Evolutionary conservation across 352 stramenopile genomes (phyloP), one percentile per base, ranked within the genome.

Genomic region (Phytophthora cryptogea): DNA sequence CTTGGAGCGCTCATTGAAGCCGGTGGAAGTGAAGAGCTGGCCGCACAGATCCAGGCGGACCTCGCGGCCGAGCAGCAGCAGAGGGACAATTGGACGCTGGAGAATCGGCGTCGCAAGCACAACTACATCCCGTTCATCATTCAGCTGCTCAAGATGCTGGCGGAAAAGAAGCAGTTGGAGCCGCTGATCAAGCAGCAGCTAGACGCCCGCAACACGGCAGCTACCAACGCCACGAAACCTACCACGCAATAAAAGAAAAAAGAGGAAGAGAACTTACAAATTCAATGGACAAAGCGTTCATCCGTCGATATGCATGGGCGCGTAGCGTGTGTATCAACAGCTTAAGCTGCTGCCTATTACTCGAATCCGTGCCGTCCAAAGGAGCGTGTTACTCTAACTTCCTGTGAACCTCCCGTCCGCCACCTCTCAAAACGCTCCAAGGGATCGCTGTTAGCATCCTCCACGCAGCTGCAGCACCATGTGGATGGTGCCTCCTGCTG

Each of bases 401-500:
- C 51, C n/a, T 33, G 16, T 54, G 32, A 10, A 31, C 13, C 30
- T 53, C 44, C 39, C 14, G 9, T 23, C 20, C n/a, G 27, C 23
- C 23, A 39, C 13, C 26, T 10, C 49, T 55, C 37, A 54, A 65
- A 65, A 57, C 27, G 32, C 43, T 56, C 33, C n/a, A 30, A 36
- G 32, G 11, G 8, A 3, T 14, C 13, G 39, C 13, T 32, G 44
- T 14, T 87, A 90, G 68, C 66, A 83, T 16, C 96, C 96, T 37
- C 97, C 97, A 69, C 97, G 92, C 64, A 99, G 82, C 77, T 99
- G 96, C 58, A 99, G 83, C 16, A 99, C 96, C 96, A 99, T 99
- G 81, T 99, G 96, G 79, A 99, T 99, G 33, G 96, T 99, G 48
- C 92, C 96, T 30, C 97, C 97, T 16, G 96, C 95, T 40, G 76